These are phyloP conservation scores for Schizopora paradoxa DNA, from an alignment of 1,284 basidiomycete genomes.

Conservation along the genomic window DNA sequence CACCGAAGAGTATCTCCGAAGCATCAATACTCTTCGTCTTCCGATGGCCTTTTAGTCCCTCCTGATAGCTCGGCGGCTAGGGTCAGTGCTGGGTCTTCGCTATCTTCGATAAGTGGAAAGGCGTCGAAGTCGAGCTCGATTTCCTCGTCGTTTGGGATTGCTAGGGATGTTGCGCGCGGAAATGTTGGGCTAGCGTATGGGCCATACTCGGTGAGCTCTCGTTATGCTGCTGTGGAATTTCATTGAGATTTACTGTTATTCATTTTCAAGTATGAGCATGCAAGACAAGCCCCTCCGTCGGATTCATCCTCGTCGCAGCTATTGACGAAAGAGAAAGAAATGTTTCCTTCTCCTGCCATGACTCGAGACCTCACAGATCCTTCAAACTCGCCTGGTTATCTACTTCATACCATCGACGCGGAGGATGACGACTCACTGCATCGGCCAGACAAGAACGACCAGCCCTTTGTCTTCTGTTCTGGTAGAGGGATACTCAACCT, in stretches of 20 bases:
- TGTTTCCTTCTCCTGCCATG: slow-evolving; percentile 6
- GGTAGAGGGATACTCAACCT: slow-evolving; percentile 24
- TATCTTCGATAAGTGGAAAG: background rate
- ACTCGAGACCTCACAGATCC: slow-evolving; percentile 13
- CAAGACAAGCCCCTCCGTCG: background rate
- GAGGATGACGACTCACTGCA: slow-evolving; percentile 25
- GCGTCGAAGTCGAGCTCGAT: background rate
- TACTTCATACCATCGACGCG: slow-evolving; percentile 22
- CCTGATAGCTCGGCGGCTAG: background rate
- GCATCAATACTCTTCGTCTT: background rate
- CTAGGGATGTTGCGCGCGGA: slow-evolving; percentile 1
- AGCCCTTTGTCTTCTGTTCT: slow-evolving; percentile 24
- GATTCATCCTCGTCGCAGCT: slow-evolving; percentile 1
- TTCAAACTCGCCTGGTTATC: slow-evolving; percentile 18
- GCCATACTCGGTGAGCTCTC: slow-evolving; percentile 25
- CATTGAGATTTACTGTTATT: background rate
- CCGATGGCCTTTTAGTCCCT: background rate
- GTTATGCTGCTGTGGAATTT: slow-evolving; percentile 1
- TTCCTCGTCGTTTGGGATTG: background rate
- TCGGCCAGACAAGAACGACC: slow-evolving; percentile 15
- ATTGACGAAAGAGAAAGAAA: slow-evolving; percentile 9
- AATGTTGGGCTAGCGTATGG: slow-evolving; percentile 17
- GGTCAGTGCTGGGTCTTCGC: background rate
- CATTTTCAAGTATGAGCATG: slow-evolving; percentile 16
- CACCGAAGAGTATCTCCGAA: background rate